Evolutionary conservation across 441 rosid species (phyloP), one percentile per base, ranked within the genome.

Genomic region (Croton laevigatus): DNA sequence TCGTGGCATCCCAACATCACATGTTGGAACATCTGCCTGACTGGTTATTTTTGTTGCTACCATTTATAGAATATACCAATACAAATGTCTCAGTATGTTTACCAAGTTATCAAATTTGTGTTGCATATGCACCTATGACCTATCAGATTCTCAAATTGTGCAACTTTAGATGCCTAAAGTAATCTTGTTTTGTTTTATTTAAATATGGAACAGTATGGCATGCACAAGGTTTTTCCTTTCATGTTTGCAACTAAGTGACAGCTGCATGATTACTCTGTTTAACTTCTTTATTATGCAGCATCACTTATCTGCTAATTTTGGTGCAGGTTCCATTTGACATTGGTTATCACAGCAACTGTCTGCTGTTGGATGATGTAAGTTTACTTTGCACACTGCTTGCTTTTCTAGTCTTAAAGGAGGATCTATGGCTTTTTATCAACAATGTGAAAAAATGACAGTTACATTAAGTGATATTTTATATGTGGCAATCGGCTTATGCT

Each of bases 331-430:
- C 98, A 85, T 77, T 74, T 89, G 68, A 95, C 99, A 45, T 81
- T 95, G 91, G 88, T 95, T 66, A 75, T 95, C 62, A 95, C 97
- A 13, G 98, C 99, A 8, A 88, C 94, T 40, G 89, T 88, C 65
- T 91, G 97, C 77, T 95, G 99, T 78, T 93, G 99, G 99, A 93
- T 95, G 98, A 95, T 95, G 99, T 95, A 86, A 87, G 97, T 82
- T 81, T 61, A 61, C 55, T 16, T 22, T 78, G 45, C 66, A 45
- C 45, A 34, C 17, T 37, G 14, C 42, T 69, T 72, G 70, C 13
- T 14, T 42, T 60, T 66, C 59, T 38, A 52, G 16, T 60, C 53
- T 34, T 27, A 45, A n/a, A 13, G 13, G 60, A 34, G 23, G 49
- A 19, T 58, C 32, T 38, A 1, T 46, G 44, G 8, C 6, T 6